Evolutionary conservation across 2,329 filamentous ascomycete species (phyloP).

Genomic region (Gliomastix tumulicola): DNA sequence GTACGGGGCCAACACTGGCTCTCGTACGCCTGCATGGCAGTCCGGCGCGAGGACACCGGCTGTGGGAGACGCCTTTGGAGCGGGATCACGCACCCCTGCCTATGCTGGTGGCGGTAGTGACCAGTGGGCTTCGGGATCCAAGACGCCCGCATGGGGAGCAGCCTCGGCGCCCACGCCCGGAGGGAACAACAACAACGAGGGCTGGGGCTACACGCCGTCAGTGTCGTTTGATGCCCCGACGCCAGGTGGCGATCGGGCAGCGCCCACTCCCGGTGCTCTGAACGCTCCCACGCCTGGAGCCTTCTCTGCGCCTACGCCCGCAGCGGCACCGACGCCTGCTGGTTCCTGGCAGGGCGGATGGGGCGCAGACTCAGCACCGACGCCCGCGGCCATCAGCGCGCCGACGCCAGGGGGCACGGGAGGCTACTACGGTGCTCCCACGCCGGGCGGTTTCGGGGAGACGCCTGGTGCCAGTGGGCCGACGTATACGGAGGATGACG

Average conservation of each 20-base stretch:
- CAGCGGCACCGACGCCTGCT: conserved; percentile 58
- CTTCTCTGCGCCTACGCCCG: conserved; percentile 58
- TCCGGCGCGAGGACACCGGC: conserved; percentile 69
- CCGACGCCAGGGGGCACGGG: conserved; percentile 57
- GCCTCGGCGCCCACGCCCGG: conserved; percentile 49
- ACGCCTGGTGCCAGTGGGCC: conserved; percentile 26
- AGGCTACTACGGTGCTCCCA: conserved; percentile 48
- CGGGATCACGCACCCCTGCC: conserved; percentile 62
- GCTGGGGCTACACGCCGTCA: conserved; percentile 52
- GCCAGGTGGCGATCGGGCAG: conserved; percentile 50
- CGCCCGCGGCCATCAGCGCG: conserved; percentile 50
- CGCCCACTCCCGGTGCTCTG: conserved; percentile 54
- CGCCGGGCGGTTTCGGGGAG: conserved; percentile 35
- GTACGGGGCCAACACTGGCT: conserved; percentile 68
- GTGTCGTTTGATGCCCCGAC: conserved; percentile 63
- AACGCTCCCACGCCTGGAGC: conserved; percentile 68
- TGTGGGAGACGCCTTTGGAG: conserved; percentile 51
- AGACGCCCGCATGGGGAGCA: conserved; percentile 68
- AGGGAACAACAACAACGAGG: conserved; percentile 48
- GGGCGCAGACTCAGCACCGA: conserved; percentile 63
- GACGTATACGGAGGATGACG: conserved; percentile 45
- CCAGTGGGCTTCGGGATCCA: conserved; percentile 60
- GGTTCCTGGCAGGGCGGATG: conserved; percentile 57
- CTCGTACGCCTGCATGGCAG: conserved; percentile 71
- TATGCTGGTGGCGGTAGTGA: conserved; percentile 48